Base-by-base conservation (phyloP, 1,284 basidiomycete species). In the Ganoderma leucocontextum region DNA sequence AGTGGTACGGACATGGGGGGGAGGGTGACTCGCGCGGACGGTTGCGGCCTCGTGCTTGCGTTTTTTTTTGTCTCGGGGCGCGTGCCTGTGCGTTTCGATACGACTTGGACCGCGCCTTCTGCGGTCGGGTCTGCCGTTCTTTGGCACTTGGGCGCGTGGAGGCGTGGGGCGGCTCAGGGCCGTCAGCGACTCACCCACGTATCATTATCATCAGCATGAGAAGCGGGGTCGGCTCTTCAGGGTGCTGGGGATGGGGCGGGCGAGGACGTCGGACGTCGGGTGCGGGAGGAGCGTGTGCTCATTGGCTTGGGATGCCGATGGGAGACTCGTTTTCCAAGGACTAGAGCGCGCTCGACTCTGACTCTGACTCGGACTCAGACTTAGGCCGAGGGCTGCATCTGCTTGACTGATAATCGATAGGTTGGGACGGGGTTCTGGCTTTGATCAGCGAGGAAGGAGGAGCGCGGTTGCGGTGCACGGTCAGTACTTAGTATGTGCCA, bases 101-200 rank as follows among this genome's bases (percentile, higher is more conserved):
- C n/a, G 39, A 39, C 39, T 8, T 8, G 39, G 39, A 39, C 13
- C 29, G 39, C 39, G 39, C 9, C 19, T 49, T 25, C 47, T 22
- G n/a, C 47, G 49, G 25, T 52, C 25, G 49, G 22, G 22, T 25
- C 13, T 13, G 52, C 29, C 25, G 52, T 33, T 6, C 15, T 33
- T 53, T 29, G 52, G 49, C 49, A 15, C 2, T 12, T 25, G 22
- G 49, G 52, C 52, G 52, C 29, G 52, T 53, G 52, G 9, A 39
- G 39, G 39, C 39, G 52, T 29, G 52, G 25, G 52, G 29, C 2
- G 25, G 57, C 55, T 59, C 58, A 59, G 58, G 58, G 58, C 38
- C 58, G 38, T 59, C 58, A 29, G 58, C 35, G 19, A 33, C 13
- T 33, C 33, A 15, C 12, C n/a, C 19, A 33, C 19, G 15, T 57